A percentile compares a stretch with the other conserved stretches of the same genome.
These are phyloP conservation scores for Colletotrichum camelliae DNA, from an alignment of 2,329 filamentous ascomycete species.

Conservation along the genomic window DNA sequence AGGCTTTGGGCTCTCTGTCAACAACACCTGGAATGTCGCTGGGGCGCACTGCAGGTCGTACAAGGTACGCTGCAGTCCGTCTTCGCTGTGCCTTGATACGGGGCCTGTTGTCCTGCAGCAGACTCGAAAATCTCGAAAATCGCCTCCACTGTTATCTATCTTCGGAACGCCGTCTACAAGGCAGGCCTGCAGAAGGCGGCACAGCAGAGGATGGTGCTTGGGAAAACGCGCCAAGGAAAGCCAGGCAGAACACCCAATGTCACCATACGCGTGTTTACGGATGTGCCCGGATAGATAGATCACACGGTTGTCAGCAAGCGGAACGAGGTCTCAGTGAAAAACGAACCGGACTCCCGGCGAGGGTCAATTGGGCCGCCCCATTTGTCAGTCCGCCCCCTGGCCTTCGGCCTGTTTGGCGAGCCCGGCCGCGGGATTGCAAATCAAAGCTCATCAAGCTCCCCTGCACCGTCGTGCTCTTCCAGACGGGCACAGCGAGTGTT, in stretches of 20 bases:
- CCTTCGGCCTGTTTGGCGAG: not conserved
- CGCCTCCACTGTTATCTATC: not conserved
- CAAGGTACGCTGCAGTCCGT: slow-evolving; percentile 1
- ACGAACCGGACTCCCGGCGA: not conserved
- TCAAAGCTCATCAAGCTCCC: not conserved
- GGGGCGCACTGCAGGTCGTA: not conserved
- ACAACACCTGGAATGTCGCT: not conserved
- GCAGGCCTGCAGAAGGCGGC: not conserved
- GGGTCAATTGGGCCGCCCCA: not conserved
- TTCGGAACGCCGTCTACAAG: not conserved
- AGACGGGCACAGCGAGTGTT: not conserved
- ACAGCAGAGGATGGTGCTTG: not conserved
- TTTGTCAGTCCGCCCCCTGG: not conserved
- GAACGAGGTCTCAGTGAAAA: not conserved
- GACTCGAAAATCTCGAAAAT: not conserved
- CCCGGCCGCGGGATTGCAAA: slow-evolving; percentile 6
- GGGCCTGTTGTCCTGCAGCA: not conserved
- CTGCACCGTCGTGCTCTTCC: not conserved
- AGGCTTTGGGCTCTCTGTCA: not conserved
- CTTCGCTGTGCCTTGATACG: not conserved
- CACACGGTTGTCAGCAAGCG: not conserved
- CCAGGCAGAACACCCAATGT: not conserved
- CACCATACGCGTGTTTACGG: not conserved
- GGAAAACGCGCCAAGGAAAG: not conserved
- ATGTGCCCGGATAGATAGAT: not conserved